These are phyloP conservation scores for Isoetes taiwanensis DNA, from an alignment of 75 land plant species.

Conservation along the genomic window DNA sequence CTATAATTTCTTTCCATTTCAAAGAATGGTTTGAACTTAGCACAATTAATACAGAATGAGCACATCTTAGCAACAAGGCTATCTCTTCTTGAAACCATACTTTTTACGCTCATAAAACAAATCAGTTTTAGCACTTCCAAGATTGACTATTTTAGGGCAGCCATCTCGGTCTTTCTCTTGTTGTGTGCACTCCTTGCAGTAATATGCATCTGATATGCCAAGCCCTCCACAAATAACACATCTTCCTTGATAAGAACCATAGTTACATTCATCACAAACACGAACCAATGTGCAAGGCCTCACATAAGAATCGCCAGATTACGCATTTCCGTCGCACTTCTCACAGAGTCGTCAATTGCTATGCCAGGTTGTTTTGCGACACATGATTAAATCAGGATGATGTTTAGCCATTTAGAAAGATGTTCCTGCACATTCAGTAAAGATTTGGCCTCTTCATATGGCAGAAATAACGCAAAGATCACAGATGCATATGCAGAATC, in stretches of 20 bases:
- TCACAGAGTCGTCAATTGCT: conserved; percentile 65
- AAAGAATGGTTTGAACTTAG: too few relatives aligned
- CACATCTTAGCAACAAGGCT: too few relatives aligned
- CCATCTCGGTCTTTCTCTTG: conserved; percentile 72
- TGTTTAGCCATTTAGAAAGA: conserved; percentile 61
- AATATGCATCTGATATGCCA: conserved; percentile 61
- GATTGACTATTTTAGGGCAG: conserved; percentile 61
- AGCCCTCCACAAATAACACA: conserved; percentile 62
- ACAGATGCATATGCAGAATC: too few relatives aligned
- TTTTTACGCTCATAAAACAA: conserved; percentile 64
- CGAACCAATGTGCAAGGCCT: conserved; percentile 59
- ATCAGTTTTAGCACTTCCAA: conserved; percentile 61
- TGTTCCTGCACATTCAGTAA: too few relatives aligned
- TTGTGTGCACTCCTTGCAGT: conserved; percentile 72
- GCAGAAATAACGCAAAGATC: too few relatives aligned
- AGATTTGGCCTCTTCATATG: too few relatives aligned
- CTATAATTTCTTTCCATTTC: too few relatives aligned
- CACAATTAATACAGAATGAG: too few relatives aligned
- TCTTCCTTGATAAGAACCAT: conserved; percentile 55
- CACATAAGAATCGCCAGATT: conserved; percentile 59
- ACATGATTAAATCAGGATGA: conserved; percentile 69
- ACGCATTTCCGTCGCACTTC: conserved; percentile 70
- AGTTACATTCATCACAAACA: conserved; percentile 64
- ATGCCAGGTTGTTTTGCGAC: conserved; percentile 71
- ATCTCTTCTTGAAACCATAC: conserved; percentile 62